Base-by-base conservation (phyloP, 202 grass and related monocot genomes). In the Cymbopogon flexuosus region DNA sequence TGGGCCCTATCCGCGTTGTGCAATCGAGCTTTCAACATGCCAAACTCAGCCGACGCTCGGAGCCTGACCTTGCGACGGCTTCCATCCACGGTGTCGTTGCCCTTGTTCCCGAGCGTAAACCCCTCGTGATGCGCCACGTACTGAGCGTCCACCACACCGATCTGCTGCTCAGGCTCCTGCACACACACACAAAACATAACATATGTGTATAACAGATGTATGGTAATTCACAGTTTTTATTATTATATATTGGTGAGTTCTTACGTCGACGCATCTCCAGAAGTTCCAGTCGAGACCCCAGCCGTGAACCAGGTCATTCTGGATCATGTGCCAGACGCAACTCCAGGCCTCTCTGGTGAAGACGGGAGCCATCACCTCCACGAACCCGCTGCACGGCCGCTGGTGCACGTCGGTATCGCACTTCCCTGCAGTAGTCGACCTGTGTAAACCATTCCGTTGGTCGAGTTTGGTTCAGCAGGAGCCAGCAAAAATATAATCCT, bases 221-320 rank as follows among this genome's bases (percentile, higher is more conserved):
- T 27, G 27, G 27, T 27, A 27, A 27, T 2, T 27, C 27, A 27
- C 27, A 27, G 27, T 27, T 27, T 27, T 27, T 27, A 27, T 27
- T 27, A 27, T 27, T 1, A 27, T 27, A 27, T 27, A 45, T 45
- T 45, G 42, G 13, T 45, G 39, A 23, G 5, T 27, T 43, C 21
- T 33, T 37, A 79, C 77, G 21, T 97, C 70, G 23, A 97, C 89
- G 21, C 94, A 97, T 90, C 79, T 93, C 82, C 84, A 82, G 81
- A 97, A 88, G 46, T 92, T 86, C 57, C 52, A 87, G 79, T 97
- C 94, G 37, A 97, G 80, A 14, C 87, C 91, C 87, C 87, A 88
- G 76, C 91, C 94, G 49, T 97, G 94, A 56, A 93, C 87, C 16
- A 97, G 80, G 37, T 97, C 91, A 74, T 90, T 97, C 91, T 93